These are phyloP conservation scores for Casuarina cunninghamiana DNA, from an alignment of 306 rosid species.

Conservation along the genomic window DNA sequence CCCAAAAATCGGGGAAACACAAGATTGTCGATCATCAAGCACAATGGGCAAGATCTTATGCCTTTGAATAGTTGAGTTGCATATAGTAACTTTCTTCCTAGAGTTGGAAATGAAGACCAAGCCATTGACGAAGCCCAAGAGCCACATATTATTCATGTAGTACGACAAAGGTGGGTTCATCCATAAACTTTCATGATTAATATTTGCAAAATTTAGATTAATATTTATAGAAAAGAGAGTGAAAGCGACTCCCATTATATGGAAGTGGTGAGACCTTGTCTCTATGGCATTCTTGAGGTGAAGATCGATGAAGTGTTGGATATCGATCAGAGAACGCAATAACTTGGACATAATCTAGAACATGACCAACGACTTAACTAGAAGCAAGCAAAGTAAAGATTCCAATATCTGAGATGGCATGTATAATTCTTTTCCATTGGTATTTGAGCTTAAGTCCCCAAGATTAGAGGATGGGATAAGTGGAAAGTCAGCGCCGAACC, in stretches of 20 bases:
- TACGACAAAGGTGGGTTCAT: slow-evolving; percentile 73
- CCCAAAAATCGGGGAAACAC: slow-evolving; percentile 25
- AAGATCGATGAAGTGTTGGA: slow-evolving; percentile 33
- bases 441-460: too few relatives aligned
- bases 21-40: slow-evolving; percentile 8
- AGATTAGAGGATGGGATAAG: too few relatives aligned
- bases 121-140: slow-evolving; percentile 65
- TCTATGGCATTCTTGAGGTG: slow-evolving; percentile 39
- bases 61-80: slow-evolving; percentile 59
- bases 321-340: slow-evolving; percentile 52
- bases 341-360: slow-evolving; percentile 42
- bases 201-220: neutral
- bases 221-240: slow-evolving; percentile 24
- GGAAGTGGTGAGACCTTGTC: slow-evolving; percentile 17
- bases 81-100: slow-evolving; percentile 70
- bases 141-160: slow-evolving; percentile 59
- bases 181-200: slow-evolving; percentile 27
- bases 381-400: neutral
- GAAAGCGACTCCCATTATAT: slow-evolving; percentile 38
- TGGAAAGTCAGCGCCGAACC: too few relatives aligned
- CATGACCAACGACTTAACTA: slow-evolving; percentile 37
- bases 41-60: slow-evolving; percentile 48
- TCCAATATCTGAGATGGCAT: too few relatives aligned
- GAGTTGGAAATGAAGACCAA: slow-evolving; percentile 67
- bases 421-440: too few relatives aligned